Percentiles rank a stretch among this genome's conserved stretches.
Conservation (phyloP, 2,329 filamentous ascomycete species). For the Emergomyces pasteurianus region DNA sequence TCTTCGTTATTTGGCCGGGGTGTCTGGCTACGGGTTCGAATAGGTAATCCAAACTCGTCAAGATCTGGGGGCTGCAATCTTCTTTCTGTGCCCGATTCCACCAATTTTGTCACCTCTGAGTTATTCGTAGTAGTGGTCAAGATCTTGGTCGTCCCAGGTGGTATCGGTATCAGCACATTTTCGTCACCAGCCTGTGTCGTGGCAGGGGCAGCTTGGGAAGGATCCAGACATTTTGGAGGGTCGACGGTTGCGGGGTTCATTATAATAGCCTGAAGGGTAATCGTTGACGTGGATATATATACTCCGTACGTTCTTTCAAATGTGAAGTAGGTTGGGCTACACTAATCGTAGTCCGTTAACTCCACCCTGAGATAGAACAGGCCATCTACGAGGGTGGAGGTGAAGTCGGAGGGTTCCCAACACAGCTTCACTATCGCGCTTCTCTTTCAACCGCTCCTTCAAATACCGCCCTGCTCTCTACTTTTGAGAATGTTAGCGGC, state of each 20-base stretch:
- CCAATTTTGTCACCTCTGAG: not conserved
- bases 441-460: not conserved
- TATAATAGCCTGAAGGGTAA: not conserved
- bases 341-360: not conserved
- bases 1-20: not conserved
- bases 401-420: not conserved
- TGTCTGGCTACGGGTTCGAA: constrained; percentile 15
- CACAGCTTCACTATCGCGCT: not conserved
- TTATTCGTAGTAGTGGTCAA: not conserved
- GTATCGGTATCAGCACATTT: not conserved
- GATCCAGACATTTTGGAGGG: not conserved
- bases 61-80: constrained; percentile 5
- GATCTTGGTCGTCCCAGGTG: not conserved
- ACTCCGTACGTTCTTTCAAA: not conserved
- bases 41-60: constrained; percentile 31
- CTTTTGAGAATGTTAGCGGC: not conserved
- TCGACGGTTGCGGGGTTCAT: not conserved
- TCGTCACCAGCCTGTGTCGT: not conserved
- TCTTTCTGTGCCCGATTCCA: not conserved
- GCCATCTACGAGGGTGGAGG: not conserved
- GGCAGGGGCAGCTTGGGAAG: not conserved
- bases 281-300: not conserved
- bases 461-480: not conserved
- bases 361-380: not conserved
- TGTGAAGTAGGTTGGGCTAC: not conserved